These are phyloP conservation scores for Hypoxylon rubiginosum DNA, from an alignment of 2,329 filamentous ascomycete species.

Conservation along the genomic window DNA sequence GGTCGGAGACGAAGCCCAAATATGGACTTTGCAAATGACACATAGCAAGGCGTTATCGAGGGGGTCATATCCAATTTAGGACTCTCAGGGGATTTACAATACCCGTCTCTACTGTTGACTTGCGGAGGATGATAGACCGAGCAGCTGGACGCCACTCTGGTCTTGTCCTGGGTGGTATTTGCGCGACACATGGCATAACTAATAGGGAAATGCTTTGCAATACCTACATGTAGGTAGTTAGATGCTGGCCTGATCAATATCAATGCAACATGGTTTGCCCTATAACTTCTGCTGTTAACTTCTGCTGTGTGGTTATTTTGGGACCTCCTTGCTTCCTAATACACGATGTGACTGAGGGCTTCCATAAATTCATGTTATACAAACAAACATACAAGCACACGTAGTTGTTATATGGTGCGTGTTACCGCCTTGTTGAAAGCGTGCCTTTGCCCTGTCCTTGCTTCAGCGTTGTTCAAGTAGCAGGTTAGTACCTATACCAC, in stretches of 20 bases:
- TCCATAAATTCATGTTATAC: too few species aligned
- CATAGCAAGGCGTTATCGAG: conserved; percentile 38
- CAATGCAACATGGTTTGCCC: conserved; percentile 21
- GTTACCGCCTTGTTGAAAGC: conserved; percentile 10
- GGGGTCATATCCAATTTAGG: conserved; percentile 27
- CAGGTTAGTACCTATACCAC: conserved; percentile 3
- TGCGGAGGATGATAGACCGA: conserved; percentile 3
- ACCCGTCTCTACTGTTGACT: conserved; percentile 16
- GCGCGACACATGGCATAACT: conserved; percentile 8
- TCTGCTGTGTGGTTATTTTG: too few species aligned
- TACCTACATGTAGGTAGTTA: conserved; percentile 14
- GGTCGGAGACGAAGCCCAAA: conserved; percentile 9
- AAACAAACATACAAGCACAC: not conserved
- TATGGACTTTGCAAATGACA: conserved; percentile 18
- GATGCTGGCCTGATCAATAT: conserved; percentile 18
- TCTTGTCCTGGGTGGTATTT: not conserved
- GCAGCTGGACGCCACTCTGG: not conserved
- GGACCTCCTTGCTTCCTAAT: not conserved
- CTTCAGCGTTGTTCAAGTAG: not conserved
- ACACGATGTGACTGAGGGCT: not conserved
- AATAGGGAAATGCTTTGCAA: not conserved
- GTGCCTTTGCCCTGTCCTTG: not conserved
- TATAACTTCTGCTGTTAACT: not conserved
- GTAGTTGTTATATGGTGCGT: not conserved
- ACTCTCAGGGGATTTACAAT: conserved; percentile 3